Conservation (phyloP, 2,329 filamentous ascomycete genomes). For the Aspergillus arachidicola region DNA sequence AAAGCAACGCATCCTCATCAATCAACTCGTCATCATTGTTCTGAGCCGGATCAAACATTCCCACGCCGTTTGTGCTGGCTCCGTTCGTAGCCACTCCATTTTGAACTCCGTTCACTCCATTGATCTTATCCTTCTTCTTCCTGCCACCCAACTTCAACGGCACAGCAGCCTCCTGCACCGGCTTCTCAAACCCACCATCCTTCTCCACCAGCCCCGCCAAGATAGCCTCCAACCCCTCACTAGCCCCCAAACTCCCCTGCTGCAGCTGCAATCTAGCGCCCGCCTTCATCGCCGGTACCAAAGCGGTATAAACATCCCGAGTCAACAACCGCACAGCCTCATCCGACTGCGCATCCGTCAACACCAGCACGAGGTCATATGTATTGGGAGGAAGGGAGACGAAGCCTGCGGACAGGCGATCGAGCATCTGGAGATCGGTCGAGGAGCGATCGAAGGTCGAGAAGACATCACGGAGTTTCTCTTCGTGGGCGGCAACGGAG, state of each 20-base stretch:
- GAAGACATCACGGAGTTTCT: slow-evolving; percentile 72
- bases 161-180: slow-evolving; percentile 60
- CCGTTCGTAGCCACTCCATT: slow-evolving; percentile 28
- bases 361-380: slow-evolving; percentile 83
- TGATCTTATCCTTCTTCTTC: slow-evolving; percentile 49
- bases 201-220: slow-evolving; percentile 74
- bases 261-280: slow-evolving; percentile 26
- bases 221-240: slow-evolving; percentile 65
- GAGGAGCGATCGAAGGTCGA: slow-evolving; percentile 70
- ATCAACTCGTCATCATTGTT: slow-evolving; percentile 75
- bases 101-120: slow-evolving; percentile 2
- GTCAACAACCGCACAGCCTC: slow-evolving; percentile 68
- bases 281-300: slow-evolving; percentile 60
- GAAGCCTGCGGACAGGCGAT: slow-evolving; percentile 81
- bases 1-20: slow-evolving; percentile 85
- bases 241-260: slow-evolving; percentile 21
- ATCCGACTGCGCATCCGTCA: slow-evolving; percentile 61
- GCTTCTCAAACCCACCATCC: slow-evolving; percentile 72
- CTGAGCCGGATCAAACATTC: not conserved
- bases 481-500: slow-evolving; percentile 82
- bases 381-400: slow-evolving; percentile 73
- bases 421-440: slow-evolving; percentile 96
- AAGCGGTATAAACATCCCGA: slow-evolving; percentile 66
- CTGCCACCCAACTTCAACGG: slow-evolving; percentile 67
- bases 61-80: slow-evolving; percentile 5